Evolutionary conservation across 164 flowering plant genomes (phyloP).

Genomic region (Echeveria elegans): DNA sequence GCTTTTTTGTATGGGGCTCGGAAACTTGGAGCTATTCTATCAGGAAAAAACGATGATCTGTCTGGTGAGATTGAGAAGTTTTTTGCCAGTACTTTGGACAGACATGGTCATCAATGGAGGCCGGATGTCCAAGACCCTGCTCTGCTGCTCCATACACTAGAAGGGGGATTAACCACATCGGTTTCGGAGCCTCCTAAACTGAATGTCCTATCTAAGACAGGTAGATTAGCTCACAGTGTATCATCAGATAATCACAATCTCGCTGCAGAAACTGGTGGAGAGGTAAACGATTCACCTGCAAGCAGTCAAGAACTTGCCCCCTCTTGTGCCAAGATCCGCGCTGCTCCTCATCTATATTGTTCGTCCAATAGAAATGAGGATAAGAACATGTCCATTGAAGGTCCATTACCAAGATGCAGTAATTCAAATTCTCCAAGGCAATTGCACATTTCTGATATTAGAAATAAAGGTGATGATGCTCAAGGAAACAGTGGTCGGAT

Average conservation of each 20-base stretch:
- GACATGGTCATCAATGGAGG: constrained; percentile 7
- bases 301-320: too few relatives aligned
- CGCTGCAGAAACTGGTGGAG: too few relatives aligned
- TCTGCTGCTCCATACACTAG: not conserved
- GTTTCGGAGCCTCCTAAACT: not conserved
- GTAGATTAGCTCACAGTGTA: not conserved
- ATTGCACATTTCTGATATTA: not conserved
- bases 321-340: too few relatives aligned
- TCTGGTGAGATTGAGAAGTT: constrained; percentile 10
- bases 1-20: constrained; percentile 69
- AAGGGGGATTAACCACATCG: not conserved
- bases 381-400: not conserved
- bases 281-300: not conserved
- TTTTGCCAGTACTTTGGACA: constrained; percentile 13
- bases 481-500: not conserved
- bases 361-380: too few relatives aligned
- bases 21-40: constrained; percentile 55
- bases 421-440: not conserved
- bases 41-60: constrained; percentile 21
- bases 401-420: not conserved
- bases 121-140: constrained; percentile 5
- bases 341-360: too few relatives aligned
- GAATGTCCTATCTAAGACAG: not conserved
- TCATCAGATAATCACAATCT: not conserved
- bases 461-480: not conserved